Evolutionary conservation across 2,329 filamentous ascomycete species (phyloP), one percentile per base, ranked within the genome.

Genomic region (Fusarium goolgardi): DNA sequence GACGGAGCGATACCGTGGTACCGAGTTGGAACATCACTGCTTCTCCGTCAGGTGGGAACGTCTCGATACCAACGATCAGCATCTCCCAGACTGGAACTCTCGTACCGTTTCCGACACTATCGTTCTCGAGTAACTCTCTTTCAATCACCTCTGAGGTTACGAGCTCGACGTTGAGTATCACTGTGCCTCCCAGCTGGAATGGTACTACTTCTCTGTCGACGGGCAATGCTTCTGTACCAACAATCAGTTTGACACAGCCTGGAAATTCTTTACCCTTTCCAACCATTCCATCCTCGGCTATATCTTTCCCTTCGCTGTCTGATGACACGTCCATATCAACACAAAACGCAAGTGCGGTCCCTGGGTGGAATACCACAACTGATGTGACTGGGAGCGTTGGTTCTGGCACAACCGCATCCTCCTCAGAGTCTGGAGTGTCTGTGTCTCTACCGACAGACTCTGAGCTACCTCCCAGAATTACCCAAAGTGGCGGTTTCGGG

Each of bases 311-410:
- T 2, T 53, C 54, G 12, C 15, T 37, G 2, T 55, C 65, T 55
- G 41, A 31, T 15, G 20, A 5, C 31, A 37, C 31, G 3, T 51
- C 65, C 18, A 35, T 23, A 2, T 32, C 32, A 20, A 60, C 18
- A 20, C 34, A 6, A 34, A 63, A 59, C 10, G 41, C 18, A 1
- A 52, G 20, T 9, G 27, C 31, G 25, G 6, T 32, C 4, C 21
- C 66, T 23, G 21, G 50, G 25, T 40, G 57, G 29, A 65, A 52
- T 21, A 55, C 45, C 32, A 53, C 62, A 9, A 13, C 25, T 41
- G 32, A 5, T 9, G 4, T 4, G 10, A 37, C 65, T 16, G 40
- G 25, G 15, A 40, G 21, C 8, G 40, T 39, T 50, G 25, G 8
- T 6, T 59, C 65, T 27, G 11, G 51, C 7, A 15, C 35, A 10